A percentile compares a stretch with the other conserved stretches of the same genome.
Conservation (phyloP, 1,284 basidiomycete species). For the Sporisorium exsertum region DNA sequence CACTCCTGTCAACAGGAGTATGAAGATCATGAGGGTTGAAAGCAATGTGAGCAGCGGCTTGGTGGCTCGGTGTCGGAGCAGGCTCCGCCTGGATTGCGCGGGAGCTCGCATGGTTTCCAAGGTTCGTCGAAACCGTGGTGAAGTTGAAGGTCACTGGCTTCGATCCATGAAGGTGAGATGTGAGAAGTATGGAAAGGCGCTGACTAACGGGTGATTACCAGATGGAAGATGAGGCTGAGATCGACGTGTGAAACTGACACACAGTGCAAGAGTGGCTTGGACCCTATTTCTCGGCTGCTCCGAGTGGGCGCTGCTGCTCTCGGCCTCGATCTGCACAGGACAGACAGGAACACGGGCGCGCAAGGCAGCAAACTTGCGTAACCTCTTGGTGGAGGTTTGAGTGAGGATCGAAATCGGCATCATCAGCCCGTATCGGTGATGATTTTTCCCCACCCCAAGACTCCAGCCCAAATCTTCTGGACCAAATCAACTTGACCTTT, state of each 20-base stretch:
- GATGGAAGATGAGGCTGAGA: neutral
- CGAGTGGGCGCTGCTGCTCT: neutral
- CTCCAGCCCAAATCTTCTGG: neutral
- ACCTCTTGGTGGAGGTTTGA: constrained; percentile 23
- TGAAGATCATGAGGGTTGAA: neutral
- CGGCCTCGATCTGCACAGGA: constrained; percentile 13
- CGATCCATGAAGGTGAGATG: neutral
- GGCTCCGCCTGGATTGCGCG: neutral
- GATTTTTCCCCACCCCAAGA: constrained; percentile 9
- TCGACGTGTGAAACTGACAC: constrained; percentile 17
- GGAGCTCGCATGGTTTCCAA: constrained; percentile 1
- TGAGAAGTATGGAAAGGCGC: neutral
- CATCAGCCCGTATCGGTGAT: constrained; percentile 51
- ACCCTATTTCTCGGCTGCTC: constrained; percentile 23
- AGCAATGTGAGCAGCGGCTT: neutral
- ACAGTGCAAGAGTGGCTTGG: constrained; percentile 8
- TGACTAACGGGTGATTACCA: neutral
- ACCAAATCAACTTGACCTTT: neutral
- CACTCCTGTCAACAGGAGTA: neutral
- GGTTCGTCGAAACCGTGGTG: neutral
- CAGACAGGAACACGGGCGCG: constrained; percentile 24
- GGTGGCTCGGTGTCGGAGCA: neutral
- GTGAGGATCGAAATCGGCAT: neutral
- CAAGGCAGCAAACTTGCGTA: neutral
- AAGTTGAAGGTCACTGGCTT: neutral